Evolutionary conservation across 108 stramenopile species (phyloP).

Genomic region (Skeletonema costatum): DNA sequence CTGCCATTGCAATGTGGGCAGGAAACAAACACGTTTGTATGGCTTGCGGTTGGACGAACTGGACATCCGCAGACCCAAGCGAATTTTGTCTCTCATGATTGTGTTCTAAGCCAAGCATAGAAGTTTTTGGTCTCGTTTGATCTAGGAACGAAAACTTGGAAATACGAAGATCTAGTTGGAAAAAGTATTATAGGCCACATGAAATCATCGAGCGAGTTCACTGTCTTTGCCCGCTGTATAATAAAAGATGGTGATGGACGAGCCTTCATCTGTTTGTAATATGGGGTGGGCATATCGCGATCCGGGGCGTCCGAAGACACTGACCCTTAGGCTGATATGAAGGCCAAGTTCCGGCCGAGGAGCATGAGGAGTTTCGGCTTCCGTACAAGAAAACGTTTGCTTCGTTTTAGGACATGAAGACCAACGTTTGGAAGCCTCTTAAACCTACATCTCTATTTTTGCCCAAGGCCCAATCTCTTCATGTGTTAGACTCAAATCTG

Average conservation of each 20-base stretch:
- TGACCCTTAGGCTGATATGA: not conserved
- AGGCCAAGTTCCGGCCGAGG: not conserved
- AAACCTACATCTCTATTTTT: not conserved
- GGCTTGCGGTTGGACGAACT: conserved; percentile 9
- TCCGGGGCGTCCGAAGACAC: too few species aligned
- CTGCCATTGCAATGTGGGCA: conserved; percentile 27
- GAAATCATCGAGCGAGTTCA: conserved; percentile 5
- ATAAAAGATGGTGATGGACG: not conserved
- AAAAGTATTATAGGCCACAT: not conserved
- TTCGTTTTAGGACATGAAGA: conserved; percentile 11
- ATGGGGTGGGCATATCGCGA: conserved; percentile 20
- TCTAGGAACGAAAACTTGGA: conserved; percentile 6
- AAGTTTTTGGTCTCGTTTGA: conserved; percentile 14
- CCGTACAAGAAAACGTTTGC: not conserved
- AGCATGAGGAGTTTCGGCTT: not conserved
- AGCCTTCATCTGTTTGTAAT: conserved; percentile 14
- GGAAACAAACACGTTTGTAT: conserved; percentile 14
- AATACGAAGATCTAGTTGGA: conserved; percentile 2
- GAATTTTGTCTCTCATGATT: not conserved
- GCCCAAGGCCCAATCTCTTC: conserved; percentile 21
- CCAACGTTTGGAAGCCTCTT: conserved; percentile 8
- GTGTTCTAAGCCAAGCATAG: not conserved
- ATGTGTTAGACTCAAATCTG: not conserved
- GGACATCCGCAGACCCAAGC: not conserved
- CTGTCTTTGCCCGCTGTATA: conserved; percentile 13